A percentile compares a stretch with the other conserved stretches of the same genome.
Conservation (phyloP, 2,329 filamentous ascomycete genomes). For the Fusarium sp. region DNA sequence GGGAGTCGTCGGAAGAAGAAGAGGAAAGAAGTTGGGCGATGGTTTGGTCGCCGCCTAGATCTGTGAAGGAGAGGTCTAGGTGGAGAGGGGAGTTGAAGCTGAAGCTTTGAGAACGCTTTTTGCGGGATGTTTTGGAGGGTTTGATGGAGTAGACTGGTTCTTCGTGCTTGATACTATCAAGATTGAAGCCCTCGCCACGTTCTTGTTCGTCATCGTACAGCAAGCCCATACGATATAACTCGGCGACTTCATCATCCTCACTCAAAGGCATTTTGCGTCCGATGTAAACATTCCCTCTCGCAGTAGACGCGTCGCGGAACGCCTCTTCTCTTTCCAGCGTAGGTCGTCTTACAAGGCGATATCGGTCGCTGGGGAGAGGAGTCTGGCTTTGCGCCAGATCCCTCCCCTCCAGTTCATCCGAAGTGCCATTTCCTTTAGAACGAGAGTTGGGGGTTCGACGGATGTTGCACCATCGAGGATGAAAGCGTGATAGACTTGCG, state of each 20-base stretch:
- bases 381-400: slow-evolving; percentile 51
- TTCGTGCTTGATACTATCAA: slow-evolving; percentile 54
- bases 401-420: slow-evolving; percentile 49
- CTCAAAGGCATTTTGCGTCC: slow-evolving; percentile 38
- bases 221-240: slow-evolving; percentile 58
- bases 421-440: slow-evolving; percentile 3
- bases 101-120: slow-evolving; percentile 40
- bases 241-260: slow-evolving; percentile 53
- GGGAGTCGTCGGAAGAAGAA: slow-evolving; percentile 7
- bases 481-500: slow-evolving; percentile 9
- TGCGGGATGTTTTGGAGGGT: slow-evolving; percentile 50
- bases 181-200: slow-evolving; percentile 50
- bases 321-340: slow-evolving; percentile 60
- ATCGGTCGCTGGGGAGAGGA: slow-evolving; percentile 53
- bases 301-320: slow-evolving; percentile 56
- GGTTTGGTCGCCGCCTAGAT: slow-evolving; percentile 54
- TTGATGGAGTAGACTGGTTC: slow-evolving; percentile 55
- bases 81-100: slow-evolving; percentile 46
- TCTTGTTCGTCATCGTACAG: slow-evolving; percentile 57
- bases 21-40: slow-evolving; percentile 52
- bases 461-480: slow-evolving; percentile 20
- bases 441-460: slow-evolving; percentile 31
- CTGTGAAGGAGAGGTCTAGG: slow-evolving; percentile 57
- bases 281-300: slow-evolving; percentile 48
- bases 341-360: slow-evolving; percentile 51